phyloP scores from a whole-genome alignment of 2,329 filamentous ascomycete genomes.

The Huntiella omanensis region DNA sequence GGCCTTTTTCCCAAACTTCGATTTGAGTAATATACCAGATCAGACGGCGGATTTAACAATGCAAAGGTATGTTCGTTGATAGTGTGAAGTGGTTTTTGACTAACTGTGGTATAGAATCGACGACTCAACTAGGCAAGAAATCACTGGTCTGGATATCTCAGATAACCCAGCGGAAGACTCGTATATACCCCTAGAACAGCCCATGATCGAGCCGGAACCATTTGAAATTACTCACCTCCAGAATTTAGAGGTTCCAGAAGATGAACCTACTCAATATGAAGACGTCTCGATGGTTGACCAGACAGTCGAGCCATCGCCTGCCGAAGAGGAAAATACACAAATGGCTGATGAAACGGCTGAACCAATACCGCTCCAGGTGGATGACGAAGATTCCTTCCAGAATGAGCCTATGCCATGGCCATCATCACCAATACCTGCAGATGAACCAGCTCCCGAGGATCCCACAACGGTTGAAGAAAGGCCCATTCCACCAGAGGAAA shows the following conservation, averaged over 20 bases:
- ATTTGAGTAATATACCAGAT: conserved; percentile 23
- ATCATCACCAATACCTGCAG: too few species aligned
- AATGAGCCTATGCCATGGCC: too few species aligned
- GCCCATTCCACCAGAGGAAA: too few species aligned
- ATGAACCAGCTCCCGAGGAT: too few species aligned
- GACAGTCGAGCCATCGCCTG: too few species aligned
- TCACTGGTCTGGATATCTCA: conserved; percentile 6
- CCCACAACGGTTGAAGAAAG: too few species aligned
- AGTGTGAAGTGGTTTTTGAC: too few species aligned
- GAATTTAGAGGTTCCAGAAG: conserved; percentile 4
- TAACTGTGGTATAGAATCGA: conserved; percentile 17
- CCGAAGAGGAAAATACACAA: neutral
- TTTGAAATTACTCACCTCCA: conserved; percentile 9
- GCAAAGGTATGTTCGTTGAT: conserved; percentile 21
- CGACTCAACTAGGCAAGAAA: conserved; percentile 12
- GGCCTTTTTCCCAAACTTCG: conserved; percentile 32
- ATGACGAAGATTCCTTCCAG: too few species aligned
- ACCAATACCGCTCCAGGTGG: neutral
- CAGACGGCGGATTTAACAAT: conserved; percentile 23
- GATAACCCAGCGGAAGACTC: neutral
- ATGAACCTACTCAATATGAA: conserved; percentile 4
- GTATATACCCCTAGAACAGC: neutral
- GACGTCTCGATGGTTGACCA: neutral
- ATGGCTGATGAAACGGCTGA: neutral
- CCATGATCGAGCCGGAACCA: conserved; percentile 7